Base-by-base conservation (phyloP, 108 stramenopile species). In the Nitzschia sp. region DNA sequence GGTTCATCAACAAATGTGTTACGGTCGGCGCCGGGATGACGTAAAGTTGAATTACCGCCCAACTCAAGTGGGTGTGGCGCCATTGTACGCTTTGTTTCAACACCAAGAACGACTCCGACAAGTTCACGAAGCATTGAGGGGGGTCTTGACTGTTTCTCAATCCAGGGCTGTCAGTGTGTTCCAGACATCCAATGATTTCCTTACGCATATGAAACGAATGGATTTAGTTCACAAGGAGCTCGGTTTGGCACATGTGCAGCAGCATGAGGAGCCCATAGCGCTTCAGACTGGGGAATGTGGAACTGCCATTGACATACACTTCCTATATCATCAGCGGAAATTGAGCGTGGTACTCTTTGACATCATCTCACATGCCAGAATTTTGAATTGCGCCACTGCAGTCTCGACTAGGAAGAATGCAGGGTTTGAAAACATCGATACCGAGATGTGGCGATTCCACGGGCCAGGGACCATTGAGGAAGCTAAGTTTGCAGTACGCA, bases 251-350 rank as follows among this genome's bases (percentile, higher is more conserved):
- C 14, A 17, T 2, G 17, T 48, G 2, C 46, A 2, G 6, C 14
- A 17, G 14, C 46, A 48, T 54, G 53, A 54, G 2, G 8, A 24
- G 53, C 19, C 14, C n/a, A 6, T 5, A 48, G 17, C 46, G 3
- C 2, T 21, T 24, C 53, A 15, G 53, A 2, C 22, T 54, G 19
- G 11, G 1, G 53, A 21, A 54, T 20, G 19, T 6, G 53, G 15
- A 1, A 25, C 61, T 15, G 46, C 41, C 8, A 48, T 48, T 63
- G 61, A 46, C 46, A 48, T 15, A 41, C 6, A 48, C 64, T 67
- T 67, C 39, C 39, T 67, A 19, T 9, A 43, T 53, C 66, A 67
- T 38, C 66, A 67, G 22, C 34, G 54, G 22, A 14, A 22, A 3
- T 8, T 67, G 24, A 19, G 8, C 9, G 19, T 41, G 6, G 66